A percentile compares a stretch with the other conserved stretches of the same genome.
Evolutionary conservation across 176 grass and related monocot species (phyloP).

Genomic region (Urochloa ruziziensis): DNA sequence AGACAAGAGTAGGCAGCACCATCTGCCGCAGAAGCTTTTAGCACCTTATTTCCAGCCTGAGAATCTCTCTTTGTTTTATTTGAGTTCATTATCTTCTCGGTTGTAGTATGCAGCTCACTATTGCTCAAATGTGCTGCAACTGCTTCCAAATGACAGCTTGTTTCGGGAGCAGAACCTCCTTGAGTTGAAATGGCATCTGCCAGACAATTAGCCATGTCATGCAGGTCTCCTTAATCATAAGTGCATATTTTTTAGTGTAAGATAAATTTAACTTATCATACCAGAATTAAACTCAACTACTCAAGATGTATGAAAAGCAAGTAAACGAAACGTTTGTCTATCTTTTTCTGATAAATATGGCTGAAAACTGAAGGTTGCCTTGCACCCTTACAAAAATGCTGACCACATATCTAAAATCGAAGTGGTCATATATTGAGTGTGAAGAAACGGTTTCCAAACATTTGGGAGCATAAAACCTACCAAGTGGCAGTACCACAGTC

Average conservation of each 20-base stretch:
- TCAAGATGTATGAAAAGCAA: background rate
- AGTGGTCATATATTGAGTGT: background rate
- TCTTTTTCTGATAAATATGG: background rate
- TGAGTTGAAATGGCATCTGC: background rate
- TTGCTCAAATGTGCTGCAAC: background rate
- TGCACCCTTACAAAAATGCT: background rate
- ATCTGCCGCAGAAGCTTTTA: background rate
- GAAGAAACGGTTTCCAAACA: background rate
- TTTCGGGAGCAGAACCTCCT: background rate
- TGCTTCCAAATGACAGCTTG: background rate
- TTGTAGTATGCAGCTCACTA: background rate
- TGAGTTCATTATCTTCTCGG: conserved; percentile 6
- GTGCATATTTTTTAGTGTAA: background rate
- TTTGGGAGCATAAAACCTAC: background rate
- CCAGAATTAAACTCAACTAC: background rate
- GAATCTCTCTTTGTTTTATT: conserved; percentile 21
- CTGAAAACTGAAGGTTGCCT: background rate
- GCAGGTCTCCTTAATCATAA: background rate
- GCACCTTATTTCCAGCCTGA: conserved; percentile 13
- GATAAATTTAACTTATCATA: background rate
- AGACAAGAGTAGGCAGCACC: background rate
- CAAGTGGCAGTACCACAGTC: background rate
- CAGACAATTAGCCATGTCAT: background rate
- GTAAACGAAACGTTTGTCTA: background rate
- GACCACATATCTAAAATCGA: background rate